Base-by-base conservation (phyloP, 495 filamentous ascomycete genomes). In the Penicillium diatomitis region DNA sequence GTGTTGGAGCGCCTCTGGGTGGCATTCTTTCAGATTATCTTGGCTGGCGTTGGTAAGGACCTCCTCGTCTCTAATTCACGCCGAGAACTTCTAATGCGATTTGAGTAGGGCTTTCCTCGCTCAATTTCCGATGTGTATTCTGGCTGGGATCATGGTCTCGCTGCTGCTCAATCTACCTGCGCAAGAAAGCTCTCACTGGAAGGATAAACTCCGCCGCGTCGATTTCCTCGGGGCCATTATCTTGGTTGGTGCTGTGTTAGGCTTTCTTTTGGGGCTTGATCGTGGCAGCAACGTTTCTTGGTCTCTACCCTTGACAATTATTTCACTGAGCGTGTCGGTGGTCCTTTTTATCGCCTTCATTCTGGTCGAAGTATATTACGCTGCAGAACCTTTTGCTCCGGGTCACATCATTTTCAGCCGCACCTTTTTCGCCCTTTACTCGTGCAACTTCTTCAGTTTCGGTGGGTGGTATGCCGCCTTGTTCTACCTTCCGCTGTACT, bases 401-500 rank as follows among this genome's bases (percentile, higher is more conserved):
- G 77, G 81, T 6, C 86, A 82, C 46, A 83, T 95, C 50, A 86
- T 95, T 49, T 84, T 90, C 56, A 74, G 85, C 59, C 68, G 78
- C 10, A 75, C 76, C 2, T 75, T 91, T 32, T 66, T 90, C 44
- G 77, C 87, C 2, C 76, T 76, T 51, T 90, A 85, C 52, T 60
- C 82, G 27, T 80, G 82, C 59, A 88, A 90, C 57, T 88, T 90
- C 69, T 89, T 90, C 65, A 77, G 78, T 38, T 80, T 89, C 46
- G 81, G 72, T 5, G 81, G 75, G 6, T 83, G 82, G 68, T 68
- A 90, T 51, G 73, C 77, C 0, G 61, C 71, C 4, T 49, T 86
- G 0, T 95, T 91, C 72, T 89, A 87, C 58, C 67, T 92, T 31
- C 85, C 89, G 7, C 72, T 94, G 3, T 89, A 83, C 61, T 88